Evolutionary conservation across 2,329 filamentous ascomycete genomes (phyloP).

Genomic region (Ophiostoma montium): DNA sequence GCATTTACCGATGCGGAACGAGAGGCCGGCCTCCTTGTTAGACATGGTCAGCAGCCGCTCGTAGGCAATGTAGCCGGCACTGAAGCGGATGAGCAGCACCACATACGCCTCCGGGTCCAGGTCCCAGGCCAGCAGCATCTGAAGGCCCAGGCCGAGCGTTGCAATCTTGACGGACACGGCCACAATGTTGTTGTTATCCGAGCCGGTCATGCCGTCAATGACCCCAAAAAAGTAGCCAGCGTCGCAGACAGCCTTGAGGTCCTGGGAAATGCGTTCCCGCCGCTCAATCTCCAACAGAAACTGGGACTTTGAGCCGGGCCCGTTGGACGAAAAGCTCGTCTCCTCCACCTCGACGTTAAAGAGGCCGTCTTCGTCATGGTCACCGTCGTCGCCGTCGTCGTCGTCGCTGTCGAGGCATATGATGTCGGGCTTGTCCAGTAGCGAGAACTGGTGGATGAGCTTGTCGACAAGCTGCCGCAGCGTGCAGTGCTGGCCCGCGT

Average conservation of each 20-base stretch:
- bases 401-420: not conserved
- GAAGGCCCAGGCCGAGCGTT: conserved; percentile 59
- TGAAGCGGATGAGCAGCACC: conserved; percentile 55
- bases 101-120: conserved; percentile 53
- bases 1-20: conserved; percentile 57
- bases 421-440: not conserved
- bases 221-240: conserved; percentile 60
- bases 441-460: not conserved
- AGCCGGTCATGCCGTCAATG: conserved; percentile 31
- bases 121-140: conserved; percentile 66
- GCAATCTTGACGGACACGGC: conserved; percentile 55
- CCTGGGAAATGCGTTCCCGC: conserved; percentile 30
- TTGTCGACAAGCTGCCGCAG: not conserved
- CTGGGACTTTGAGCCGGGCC: not conserved
- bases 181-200: conserved; percentile 33
- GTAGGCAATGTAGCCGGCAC: conserved; percentile 42
- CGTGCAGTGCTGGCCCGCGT: not conserved
- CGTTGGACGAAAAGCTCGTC: not conserved
- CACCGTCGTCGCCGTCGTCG: conserved; percentile 1
- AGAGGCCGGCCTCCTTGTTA: conserved; percentile 18
- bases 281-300: not conserved
- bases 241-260: conserved; percentile 45
- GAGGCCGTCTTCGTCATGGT: conserved; percentile 11
- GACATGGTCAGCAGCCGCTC: conserved; percentile 32
- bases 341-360: not conserved